Evolutionary conservation across 2,329 filamentous ascomycete genomes (phyloP).

Genomic region (Aurifilum marmelostoma): DNA sequence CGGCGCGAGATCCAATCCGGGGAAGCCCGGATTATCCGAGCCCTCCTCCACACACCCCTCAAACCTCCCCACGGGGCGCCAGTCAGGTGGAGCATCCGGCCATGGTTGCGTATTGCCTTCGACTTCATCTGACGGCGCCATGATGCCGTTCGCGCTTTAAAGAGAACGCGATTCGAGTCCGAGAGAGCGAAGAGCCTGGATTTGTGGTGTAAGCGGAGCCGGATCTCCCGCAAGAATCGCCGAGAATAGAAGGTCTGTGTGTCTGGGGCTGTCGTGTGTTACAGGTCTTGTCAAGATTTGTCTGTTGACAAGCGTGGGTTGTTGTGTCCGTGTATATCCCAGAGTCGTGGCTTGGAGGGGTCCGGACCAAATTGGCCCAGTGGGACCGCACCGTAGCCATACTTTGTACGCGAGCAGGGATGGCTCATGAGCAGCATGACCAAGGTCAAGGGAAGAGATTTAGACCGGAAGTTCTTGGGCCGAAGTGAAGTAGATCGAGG

Average conservation of each 20-base stretch:
- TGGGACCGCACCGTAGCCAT: too few species aligned
- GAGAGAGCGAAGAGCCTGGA: background rate
- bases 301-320: too few species aligned
- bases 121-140: background rate
- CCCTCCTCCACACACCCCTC: background rate
- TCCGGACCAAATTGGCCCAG: too few species aligned
- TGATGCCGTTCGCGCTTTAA: background rate
- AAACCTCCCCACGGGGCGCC: too few species aligned
- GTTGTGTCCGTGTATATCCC: too few species aligned
- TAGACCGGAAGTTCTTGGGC: background rate
- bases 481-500: background rate
- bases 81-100: background rate
- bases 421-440: background rate
- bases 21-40: background rate
- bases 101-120: background rate
- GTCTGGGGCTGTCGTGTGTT: too few species aligned
- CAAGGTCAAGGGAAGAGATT: background rate
- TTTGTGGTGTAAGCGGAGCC: background rate
- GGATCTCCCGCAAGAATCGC: background rate
- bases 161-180: background rate
- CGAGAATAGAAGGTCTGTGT: too few species aligned
- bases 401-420: too few species aligned
- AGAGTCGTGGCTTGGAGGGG: too few species aligned
- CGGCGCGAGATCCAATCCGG: background rate
- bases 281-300: too few species aligned